A percentile compares a stretch with the other conserved stretches of the same genome.
phyloP scores from a whole-genome alignment of 768 basidiomycete genomes.

The Tephrocybe sp. region DNA sequence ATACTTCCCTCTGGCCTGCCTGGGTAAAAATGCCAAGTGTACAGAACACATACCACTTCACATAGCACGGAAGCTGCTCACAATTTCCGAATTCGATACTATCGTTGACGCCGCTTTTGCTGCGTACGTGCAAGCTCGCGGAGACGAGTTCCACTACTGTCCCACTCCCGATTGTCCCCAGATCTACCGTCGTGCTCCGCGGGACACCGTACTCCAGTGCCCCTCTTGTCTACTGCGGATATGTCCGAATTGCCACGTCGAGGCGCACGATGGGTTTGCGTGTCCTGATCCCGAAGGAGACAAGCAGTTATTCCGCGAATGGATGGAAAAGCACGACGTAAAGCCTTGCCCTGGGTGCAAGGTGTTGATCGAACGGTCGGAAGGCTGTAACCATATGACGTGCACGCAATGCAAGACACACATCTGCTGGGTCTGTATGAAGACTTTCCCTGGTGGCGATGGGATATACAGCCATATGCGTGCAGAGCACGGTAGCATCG shows the following conservation, averaged over 20 bases:
- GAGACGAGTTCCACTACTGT: constrained; percentile 68
- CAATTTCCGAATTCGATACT: constrained; percentile 48
- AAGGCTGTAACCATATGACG: constrained; percentile 84
- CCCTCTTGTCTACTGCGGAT: constrained; percentile 70
- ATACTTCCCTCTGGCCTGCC: constrained; percentile 69
- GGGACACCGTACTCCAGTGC: constrained; percentile 57
- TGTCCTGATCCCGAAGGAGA: constrained; percentile 60
- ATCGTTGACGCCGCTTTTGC: constrained; percentile 59
- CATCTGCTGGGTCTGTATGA: constrained; percentile 77
- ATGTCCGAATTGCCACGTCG: constrained; percentile 55
- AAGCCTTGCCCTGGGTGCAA: constrained; percentile 75
- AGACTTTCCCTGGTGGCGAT: constrained; percentile 63
- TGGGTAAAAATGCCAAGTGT: constrained; percentile 65
- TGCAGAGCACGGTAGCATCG: constrained; percentile 60
- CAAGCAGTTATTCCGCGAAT: constrained; percentile 57
- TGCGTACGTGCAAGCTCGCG: constrained; percentile 54
- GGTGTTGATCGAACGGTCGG: constrained; percentile 64
- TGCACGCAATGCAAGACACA: constrained; percentile 73
- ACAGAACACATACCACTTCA: constrained; percentile 50
- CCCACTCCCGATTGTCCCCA: constrained; percentile 79
- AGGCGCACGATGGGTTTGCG: constrained; percentile 62
- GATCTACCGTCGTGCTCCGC: constrained; percentile 58
- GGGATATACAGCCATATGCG: constrained; percentile 84
- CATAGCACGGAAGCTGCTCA: constrained; percentile 47
- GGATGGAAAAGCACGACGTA: constrained; percentile 62